Base-by-base conservation (phyloP, 768 basidiomycete species). In the Pleurotus tuoliensis region DNA sequence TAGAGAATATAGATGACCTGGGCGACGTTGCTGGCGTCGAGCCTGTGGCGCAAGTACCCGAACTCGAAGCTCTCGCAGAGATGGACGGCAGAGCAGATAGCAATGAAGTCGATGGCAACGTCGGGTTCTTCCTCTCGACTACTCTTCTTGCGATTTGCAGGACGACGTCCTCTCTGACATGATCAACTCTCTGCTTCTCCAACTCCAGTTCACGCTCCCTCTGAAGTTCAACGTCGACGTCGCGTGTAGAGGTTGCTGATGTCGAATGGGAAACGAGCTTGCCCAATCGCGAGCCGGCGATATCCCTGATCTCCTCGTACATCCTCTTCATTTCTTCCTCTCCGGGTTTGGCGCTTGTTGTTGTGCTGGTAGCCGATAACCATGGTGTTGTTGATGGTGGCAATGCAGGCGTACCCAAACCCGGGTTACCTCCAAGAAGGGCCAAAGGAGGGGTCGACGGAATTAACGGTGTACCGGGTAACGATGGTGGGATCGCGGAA, bases 291-390 rank as follows among this genome's bases (percentile, higher is more conserved):
- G 77, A 71, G 5, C 85, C 82, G 9, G 80, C 85, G 52, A 87
- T 83, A 64, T 86, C 87, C 66, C 86, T 81, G 59, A 93, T 83
- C 71, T 94, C 91, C 62, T 78, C 77, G 70, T 92, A 89, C 47
- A 94, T 71, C 60, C 74, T 74, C 59, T 79, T 66, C 58, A 92
- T 69, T 40, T 85, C 82, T 38, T 69, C 71, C 43, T 81, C 81
- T 61, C 77, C 80, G 52, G 81, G 68, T 66, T 73, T 75, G 30
- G 30, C 30, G 30, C 9, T 9, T 11, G 30, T 34, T 34, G 7
- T 34, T 11, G 3, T 9, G 11, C 8, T 11, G 30, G 30, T 34
- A 11, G 30, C 30, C 30, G 30, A 34, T 34, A 34, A 34, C 30
- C 30, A 34, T 34, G 30, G 30, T 11, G 30, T 34, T 34, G 30